Evolutionary conservation across 2,329 filamentous ascomycete genomes (phyloP).

Genomic region (Xylariales sp.): DNA sequence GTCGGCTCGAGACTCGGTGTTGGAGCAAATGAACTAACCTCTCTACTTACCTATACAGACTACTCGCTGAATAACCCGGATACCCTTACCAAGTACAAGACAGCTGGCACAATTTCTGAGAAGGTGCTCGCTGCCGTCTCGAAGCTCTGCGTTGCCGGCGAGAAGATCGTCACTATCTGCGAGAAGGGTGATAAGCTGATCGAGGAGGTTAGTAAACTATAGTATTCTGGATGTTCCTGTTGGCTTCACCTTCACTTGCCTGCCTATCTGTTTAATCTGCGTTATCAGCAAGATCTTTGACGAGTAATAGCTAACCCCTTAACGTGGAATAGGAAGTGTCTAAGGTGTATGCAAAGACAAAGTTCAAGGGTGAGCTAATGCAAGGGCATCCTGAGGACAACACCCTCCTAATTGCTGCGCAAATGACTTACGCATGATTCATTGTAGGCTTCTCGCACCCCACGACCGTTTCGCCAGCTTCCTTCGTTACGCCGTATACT

Average conservation of each 20-base stretch:
- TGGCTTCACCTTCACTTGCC: no score
- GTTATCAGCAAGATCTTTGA: no score
- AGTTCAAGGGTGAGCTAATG: slow-evolving; percentile 91
- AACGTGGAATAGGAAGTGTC: no score
- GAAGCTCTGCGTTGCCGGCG: slow-evolving; percentile 70
- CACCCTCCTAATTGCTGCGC: no score
- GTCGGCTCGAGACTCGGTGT: no score
- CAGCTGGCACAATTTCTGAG: slow-evolving; percentile 88
- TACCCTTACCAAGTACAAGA: slow-evolving; percentile 99
- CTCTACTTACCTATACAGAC: slow-evolving; percentile 49
- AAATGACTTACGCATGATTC: no score
- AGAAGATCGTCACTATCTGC: slow-evolving; percentile 91
- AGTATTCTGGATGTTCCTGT: no score
- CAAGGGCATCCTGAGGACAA: no score
- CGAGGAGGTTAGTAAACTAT: no score
- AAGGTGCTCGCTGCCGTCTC: slow-evolving; percentile 87
- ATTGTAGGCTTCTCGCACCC: slow-evolving; percentile 83
- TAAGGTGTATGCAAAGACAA: slow-evolving; percentile 99
- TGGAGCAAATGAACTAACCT: slow-evolving; percentile 3
- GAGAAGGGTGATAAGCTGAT: slow-evolving; percentile 93
- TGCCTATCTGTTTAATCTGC: no score
- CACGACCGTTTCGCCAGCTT: slow-evolving; percentile 88
- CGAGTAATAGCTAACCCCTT: no score
- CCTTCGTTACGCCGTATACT: slow-evolving; percentile 95
- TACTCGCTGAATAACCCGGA: slow-evolving; percentile 88